These are phyloP conservation scores for Avena eriantha DNA, from an alignment of 176 grass and related monocot species.

Conservation along the genomic window DNA sequence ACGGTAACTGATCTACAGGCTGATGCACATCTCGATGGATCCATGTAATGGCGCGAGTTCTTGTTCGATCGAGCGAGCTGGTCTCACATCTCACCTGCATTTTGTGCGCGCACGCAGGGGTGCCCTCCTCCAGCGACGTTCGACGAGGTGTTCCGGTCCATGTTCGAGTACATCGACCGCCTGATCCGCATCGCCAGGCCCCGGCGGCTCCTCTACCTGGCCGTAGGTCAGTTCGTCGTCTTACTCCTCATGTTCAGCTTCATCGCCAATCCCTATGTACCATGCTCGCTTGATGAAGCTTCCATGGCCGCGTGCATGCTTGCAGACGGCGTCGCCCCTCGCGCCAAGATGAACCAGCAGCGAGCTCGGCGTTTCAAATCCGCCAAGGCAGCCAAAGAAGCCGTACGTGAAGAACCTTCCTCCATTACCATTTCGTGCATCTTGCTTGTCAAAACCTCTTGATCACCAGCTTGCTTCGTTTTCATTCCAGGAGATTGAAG, in stretches of 20 bases:
- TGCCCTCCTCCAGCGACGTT: conserved; percentile 50
- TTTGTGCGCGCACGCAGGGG: conserved; percentile 7
- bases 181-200: conserved; percentile 62
- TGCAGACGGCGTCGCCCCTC: conserved; percentile 78
- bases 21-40: not conserved
- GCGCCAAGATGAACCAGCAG: conserved; percentile 89
- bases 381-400: conserved; percentile 63
- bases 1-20: not conserved
- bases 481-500: conserved; percentile 53
- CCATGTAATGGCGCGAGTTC: not conserved
- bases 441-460: not conserved
- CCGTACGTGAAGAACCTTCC: conserved; percentile 14
- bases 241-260: not conserved
- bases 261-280: too few relatives aligned
- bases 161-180: conserved; percentile 68
- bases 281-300: not conserved
- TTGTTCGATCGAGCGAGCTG: not conserved
- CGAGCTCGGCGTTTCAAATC: conserved; percentile 61
- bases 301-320: conserved; percentile 1
- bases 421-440: not conserved
- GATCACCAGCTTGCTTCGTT: not conserved
- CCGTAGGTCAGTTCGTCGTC: not conserved
- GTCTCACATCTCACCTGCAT: not conserved
- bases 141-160: conserved; percentile 63
- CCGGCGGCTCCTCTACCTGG: conserved; percentile 63